Evolutionary conservation across 1,284 basidiomycete genomes (phyloP).

Genomic region (Vanrija pseudolonga): DNA sequence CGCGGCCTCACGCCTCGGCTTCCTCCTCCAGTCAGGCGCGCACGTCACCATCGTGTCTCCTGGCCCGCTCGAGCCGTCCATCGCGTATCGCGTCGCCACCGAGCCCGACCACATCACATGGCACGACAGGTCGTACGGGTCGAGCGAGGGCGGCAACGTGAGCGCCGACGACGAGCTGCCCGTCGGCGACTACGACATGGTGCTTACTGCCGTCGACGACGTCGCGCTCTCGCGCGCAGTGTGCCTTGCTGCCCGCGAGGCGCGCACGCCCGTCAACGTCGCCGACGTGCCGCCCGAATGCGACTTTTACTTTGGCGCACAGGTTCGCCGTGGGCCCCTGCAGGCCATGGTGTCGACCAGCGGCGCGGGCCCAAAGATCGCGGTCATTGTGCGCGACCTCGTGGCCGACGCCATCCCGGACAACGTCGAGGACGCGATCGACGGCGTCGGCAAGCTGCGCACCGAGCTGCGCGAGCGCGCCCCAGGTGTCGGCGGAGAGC

Average conservation of each 20-base stretch:
- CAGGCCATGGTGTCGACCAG: slow-evolving; percentile 94
- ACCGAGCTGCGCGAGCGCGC: slow-evolving; percentile 51
- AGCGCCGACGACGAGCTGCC: slow-evolving; percentile 23
- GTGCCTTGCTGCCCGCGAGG: slow-evolving; percentile 64
- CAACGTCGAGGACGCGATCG: slow-evolving; percentile 73
- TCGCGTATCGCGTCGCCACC: slow-evolving; percentile 46
- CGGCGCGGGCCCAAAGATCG: slow-evolving; percentile 75
- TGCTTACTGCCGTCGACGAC: slow-evolving; percentile 91
- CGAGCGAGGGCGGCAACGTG: slow-evolving; percentile 15
- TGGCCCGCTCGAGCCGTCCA: slow-evolving; percentile 52
- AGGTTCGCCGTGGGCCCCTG: slow-evolving; percentile 73
- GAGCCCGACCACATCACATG: slow-evolving; percentile 62
- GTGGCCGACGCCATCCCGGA: slow-evolving; percentile 70
- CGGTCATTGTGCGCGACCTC: slow-evolving; percentile 71
- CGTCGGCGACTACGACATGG: slow-evolving; percentile 68
- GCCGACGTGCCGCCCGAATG: slow-evolving; percentile 93
- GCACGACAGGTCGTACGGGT: slow-evolving; percentile 62
- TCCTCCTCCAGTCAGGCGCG: slow-evolving; percentile 49
- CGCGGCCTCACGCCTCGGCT: slow-evolving; percentile 54
- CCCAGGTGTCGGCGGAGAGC: slow-evolving; percentile 54
- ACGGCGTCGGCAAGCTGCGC: slow-evolving; percentile 62
- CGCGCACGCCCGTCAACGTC: slow-evolving; percentile 83
- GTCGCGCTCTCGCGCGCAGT: slow-evolving; percentile 65
- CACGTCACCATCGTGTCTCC: slow-evolving; percentile 51
- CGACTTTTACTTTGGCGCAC: slow-evolving; percentile 98